A percentile compares a stretch with the other conserved stretches of the same genome.
These are phyloP conservation scores for Saccharomycopsis phalli DNA, from an alignment of 1,139 yeast species.

Conservation along the genomic window DNA sequence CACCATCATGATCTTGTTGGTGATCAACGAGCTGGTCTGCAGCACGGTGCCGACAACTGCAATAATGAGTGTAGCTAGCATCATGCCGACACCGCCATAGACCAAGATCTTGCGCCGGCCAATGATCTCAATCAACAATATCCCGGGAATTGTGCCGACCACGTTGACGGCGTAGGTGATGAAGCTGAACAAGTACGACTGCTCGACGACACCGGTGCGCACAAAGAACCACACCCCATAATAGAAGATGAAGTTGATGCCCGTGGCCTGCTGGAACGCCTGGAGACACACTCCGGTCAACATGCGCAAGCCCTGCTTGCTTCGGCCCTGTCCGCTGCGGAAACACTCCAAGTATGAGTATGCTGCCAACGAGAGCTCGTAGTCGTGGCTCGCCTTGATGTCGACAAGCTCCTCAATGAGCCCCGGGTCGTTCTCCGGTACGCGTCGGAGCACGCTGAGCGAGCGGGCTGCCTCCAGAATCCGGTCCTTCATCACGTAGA, in stretches of 20 bases:
- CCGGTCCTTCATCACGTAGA: slow-evolving; percentile 53
- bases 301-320: slow-evolving; percentile 54
- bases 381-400: slow-evolving; percentile 69
- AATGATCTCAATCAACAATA: slow-evolving; percentile 54
- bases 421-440: slow-evolving; percentile 51
- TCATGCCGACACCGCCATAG: slow-evolving; percentile 60
- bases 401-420: slow-evolving; percentile 69
- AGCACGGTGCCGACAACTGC: slow-evolving; percentile 54
- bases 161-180: slow-evolving; percentile 68
- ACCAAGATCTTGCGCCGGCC: slow-evolving; percentile 58
- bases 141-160: slow-evolving; percentile 61
- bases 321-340: slow-evolving; percentile 39
- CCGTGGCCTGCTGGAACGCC: slow-evolving; percentile 68
- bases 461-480: slow-evolving; percentile 53
- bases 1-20: slow-evolving; percentile 69
- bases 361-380: slow-evolving; percentile 57
- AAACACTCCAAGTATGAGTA: slow-evolving; percentile 54
- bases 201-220: slow-evolving; percentile 47
- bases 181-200: slow-evolving; percentile 58
- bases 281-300: slow-evolving; percentile 62
- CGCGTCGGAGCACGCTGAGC: slow-evolving; percentile 54
- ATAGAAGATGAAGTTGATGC: slow-evolving; percentile 71
- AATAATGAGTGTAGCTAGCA: slow-evolving; percentile 49
- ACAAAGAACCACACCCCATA: slow-evolving; percentile 70
- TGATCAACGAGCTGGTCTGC: slow-evolving; percentile 34